phyloP scores from a whole-genome alignment of 805 yeast genomes.

The Saccharomycopsis olivae region DNA sequence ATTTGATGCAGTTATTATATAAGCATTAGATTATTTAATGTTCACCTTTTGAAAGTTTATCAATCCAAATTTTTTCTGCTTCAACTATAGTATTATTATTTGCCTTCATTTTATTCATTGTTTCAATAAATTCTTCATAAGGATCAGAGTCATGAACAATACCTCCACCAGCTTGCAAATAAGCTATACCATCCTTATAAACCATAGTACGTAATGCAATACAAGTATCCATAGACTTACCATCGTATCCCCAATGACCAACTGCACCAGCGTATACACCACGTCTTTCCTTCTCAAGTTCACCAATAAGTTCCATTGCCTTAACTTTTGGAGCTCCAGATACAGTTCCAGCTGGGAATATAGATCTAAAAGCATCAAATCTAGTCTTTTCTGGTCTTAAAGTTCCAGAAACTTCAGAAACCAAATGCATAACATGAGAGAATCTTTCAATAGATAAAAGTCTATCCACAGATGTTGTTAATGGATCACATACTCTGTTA shows the following conservation, averaged over 20 bases:
- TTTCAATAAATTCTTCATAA: constrained; percentile 89
- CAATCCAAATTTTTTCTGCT: constrained; percentile 63
- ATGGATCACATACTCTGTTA: constrained; percentile 88
- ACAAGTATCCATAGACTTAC: constrained; percentile 93
- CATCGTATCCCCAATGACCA: constrained; percentile 95
- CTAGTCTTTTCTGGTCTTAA: constrained; percentile 75
- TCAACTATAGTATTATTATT: constrained; percentile 84
- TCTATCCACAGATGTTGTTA: constrained; percentile 76
- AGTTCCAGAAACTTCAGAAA: constrained; percentile 89
- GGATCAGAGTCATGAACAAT: constrained; percentile 94
- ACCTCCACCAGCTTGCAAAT: constrained; percentile 98
- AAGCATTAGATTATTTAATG: too few species aligned
- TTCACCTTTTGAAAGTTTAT: neutral
- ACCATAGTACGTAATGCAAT: constrained; percentile 97
- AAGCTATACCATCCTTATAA: constrained; percentile 79
- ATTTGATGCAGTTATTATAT: constrained; percentile 22
- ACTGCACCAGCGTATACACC: constrained; percentile 99
- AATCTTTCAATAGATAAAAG: constrained; percentile 85
- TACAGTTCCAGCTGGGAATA: constrained; percentile 98
- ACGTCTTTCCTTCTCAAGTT: constrained; percentile 81
- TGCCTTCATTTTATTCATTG: constrained; percentile 95
- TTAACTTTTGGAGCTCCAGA: constrained; percentile 97
- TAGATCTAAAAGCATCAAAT: constrained; percentile 94
- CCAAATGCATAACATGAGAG: constrained; percentile 94
- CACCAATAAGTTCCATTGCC: constrained; percentile 92